Base-by-base conservation (phyloP, 192 early-diverging fungal species). In the Backusella parvicylindrica region DNA sequence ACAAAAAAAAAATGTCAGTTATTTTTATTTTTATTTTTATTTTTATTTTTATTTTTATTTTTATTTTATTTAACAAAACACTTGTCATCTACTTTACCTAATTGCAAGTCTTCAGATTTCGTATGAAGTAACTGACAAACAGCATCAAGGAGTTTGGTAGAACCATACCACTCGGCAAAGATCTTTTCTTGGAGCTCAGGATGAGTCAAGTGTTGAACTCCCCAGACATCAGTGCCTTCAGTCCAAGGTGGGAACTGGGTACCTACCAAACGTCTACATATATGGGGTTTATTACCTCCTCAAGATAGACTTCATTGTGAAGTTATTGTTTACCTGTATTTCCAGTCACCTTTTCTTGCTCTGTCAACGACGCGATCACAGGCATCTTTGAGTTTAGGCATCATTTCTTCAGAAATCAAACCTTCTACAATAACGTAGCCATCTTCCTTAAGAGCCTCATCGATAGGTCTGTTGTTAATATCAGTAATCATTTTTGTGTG, bases 231-330 rank as follows among this genome's bases (percentile, higher is more conserved):
- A n/a, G 73, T 78, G 11, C 77, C 83, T 43, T 84, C 76, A 26
- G 56, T 71, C 85, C 85, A 86, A 23, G 85, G 85, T 31, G 85
- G 85, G 41, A 86, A 86, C 56, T 83, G 83, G 26, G 79, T 84
- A 40, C 85, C 85, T 23, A 86, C 85, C 30, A 82, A 74, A 60
- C 83, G 79, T 65, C 80, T 75, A 64, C 60, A 12, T 12, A 40
- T 1, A 23, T 47, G 31, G 16, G 16, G 18, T 33, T 70, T 30
- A 35, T 32, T 2, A 30, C 41, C 38, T n/a, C n/a, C n/a, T n/a
- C n/a, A n/a, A n/a, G n/a, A n/a, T n/a, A n/a, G n/a, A n/a, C n/a
- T n/a, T n/a, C n/a, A n/a, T n/a, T n/a, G n/a, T n/a, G n/a, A n/a
- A n/a, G 11, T 74, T 21, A 50, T 71, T n/a, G 35, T 31, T 68